Percentiles rank a stretch among this genome's conserved stretches.
Conservation (phyloP, 345 rosid species). For the Melastoma malabathricum region DNA sequence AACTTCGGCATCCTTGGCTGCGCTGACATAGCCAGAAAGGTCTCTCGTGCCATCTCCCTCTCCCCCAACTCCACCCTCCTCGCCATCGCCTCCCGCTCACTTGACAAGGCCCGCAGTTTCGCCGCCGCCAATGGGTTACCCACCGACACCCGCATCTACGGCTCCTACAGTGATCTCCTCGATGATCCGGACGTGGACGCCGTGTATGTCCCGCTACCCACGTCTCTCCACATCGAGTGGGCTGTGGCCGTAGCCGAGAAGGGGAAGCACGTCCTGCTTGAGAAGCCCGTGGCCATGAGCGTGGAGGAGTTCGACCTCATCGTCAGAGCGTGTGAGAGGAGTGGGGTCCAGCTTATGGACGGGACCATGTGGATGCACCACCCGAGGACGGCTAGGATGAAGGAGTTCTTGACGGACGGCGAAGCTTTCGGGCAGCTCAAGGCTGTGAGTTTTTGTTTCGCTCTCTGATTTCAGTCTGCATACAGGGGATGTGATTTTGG, state of each 20-base stretch:
- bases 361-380: slow-evolving; percentile 87
- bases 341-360: slow-evolving; percentile 71
- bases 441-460: slow-evolving; percentile 19
- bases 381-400: slow-evolving; percentile 47
- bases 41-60: slow-evolving; percentile 45
- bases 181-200: slow-evolving; percentile 68
- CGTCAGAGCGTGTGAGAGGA: slow-evolving; percentile 45
- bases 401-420: slow-evolving; percentile 17
- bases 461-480: background rate
- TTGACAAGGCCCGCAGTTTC: slow-evolving; percentile 40
- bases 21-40: slow-evolving; percentile 56
- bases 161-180: slow-evolving; percentile 59
- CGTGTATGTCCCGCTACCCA: slow-evolving; percentile 62
- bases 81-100: slow-evolving; percentile 49
- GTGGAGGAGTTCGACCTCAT: slow-evolving; percentile 51
- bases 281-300: slow-evolving; percentile 62
- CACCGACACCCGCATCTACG: slow-evolving; percentile 34
- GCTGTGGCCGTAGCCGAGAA: slow-evolving; percentile 45
- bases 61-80: slow-evolving; percentile 55
- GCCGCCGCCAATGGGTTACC: slow-evolving; percentile 58
- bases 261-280: slow-evolving; percentile 62
- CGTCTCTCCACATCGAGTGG: slow-evolving; percentile 65
- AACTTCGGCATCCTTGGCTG: slow-evolving; percentile 62
- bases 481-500: no score
- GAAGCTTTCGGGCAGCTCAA: slow-evolving; percentile 44